phyloP scores from a whole-genome alignment of 768 basidiomycete species.

The Gloeostereum incarnatum region DNA sequence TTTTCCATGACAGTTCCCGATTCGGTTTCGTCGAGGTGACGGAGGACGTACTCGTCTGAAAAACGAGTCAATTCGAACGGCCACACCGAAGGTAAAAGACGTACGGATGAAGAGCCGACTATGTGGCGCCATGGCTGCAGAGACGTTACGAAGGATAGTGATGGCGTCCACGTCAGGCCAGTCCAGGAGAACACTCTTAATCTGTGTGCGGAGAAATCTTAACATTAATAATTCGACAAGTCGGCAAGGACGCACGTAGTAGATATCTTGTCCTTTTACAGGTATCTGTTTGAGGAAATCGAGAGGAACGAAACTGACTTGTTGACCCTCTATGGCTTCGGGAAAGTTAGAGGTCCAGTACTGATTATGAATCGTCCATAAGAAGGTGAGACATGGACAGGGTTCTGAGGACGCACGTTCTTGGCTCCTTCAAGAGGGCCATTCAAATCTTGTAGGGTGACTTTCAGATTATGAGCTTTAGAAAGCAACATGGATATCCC shows the following conservation, averaged over 20 bases:
- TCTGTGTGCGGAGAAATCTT: conserved; percentile 1
- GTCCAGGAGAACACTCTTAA: conserved; percentile 19
- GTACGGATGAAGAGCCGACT: conserved; percentile 23
- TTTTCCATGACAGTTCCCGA: no score
- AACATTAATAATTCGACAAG: neutral
- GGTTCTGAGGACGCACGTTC: conserved; percentile 5
- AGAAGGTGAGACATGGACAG: neutral
- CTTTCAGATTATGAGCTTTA: conserved; percentile 14
- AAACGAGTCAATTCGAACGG: neutral
- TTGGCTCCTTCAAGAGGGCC: conserved; percentile 13
- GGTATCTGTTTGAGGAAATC: conserved; percentile 11
- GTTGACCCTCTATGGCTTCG: conserved; percentile 6
- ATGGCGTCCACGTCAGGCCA: conserved; percentile 24
- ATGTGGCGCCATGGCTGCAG: conserved; percentile 16
- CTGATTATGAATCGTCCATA: no score
- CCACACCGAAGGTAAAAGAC: conserved; percentile 5
- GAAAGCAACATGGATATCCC: conserved; percentile 16
- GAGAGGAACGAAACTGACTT: conserved; percentile 9
- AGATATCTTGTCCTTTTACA: conserved; percentile 8
- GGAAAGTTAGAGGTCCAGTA: conserved; percentile 10
- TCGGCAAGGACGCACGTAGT: conserved; percentile 12
- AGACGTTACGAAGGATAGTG: conserved; percentile 18
- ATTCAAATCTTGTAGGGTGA: conserved; percentile 20
- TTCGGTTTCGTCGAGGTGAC: neutral
- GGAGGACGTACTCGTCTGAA: neutral